Evolutionary conservation across 495 filamentous ascomycete genomes (phyloP), one percentile per base, ranked within the genome.

Genomic region (Aspergillus cavernicola): DNA sequence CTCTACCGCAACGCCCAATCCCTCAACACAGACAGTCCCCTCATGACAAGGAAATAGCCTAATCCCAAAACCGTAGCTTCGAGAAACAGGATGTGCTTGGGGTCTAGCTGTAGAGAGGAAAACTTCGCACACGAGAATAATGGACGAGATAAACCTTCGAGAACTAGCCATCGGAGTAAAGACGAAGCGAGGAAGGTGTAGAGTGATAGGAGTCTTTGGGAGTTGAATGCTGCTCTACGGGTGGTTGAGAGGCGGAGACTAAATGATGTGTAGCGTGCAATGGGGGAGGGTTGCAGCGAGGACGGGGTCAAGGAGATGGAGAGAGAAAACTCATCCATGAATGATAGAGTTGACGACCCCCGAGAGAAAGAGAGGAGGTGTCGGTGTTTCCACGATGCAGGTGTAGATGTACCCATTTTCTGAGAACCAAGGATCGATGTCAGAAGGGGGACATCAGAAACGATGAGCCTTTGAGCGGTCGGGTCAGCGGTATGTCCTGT

Each of bases 391-490:
- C 19, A 16, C 6, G 22, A 18, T 3, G 18, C 4, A 41, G 18
- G 16, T 8, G 19, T 12, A 9, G 38, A 12, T 15, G 10, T 16
- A 41, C 38, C 13, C 6, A 12, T 8, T 23, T 40, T 53, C 19
- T 45, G 10, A 3, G 31, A 37, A 19, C 39, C 23, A 3, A 53
- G 39, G 7, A 53, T 46, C 3, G 32, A 46, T 84, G 62, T 22
- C 80, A 72, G 58, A 4, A 53, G 44, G 7, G 28, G 11, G 1
- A 13, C 12, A 26, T 58, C 45, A 3, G 50, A 53, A 6, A 58
- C 55, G 15, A 53, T n/a, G 20, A 58, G 44, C 0, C 37, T 43
- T 28, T 31, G 43, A 6, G 55, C 28, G 15, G 44, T 31, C 9
- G 35, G 44, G n/a, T 58, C 55, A 4, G 50, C 55, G 10, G 28